Conservation (phyloP, 2,329 filamentous ascomycete species). For the Leptodontidium sp. region DNA sequence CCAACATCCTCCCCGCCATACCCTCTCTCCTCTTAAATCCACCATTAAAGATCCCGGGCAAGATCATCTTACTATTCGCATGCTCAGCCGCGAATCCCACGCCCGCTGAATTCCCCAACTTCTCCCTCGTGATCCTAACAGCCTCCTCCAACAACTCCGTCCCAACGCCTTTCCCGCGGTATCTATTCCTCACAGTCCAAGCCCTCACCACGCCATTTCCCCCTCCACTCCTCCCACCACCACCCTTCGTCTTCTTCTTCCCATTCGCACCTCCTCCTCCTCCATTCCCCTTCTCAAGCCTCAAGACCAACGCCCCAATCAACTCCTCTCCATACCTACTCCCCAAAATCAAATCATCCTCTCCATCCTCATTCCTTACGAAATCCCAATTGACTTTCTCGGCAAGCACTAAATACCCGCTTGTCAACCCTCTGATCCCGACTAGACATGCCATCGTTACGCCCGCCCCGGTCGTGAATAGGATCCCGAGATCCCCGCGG, state of each 20-base stretch:
- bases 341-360: conserved; percentile 66
- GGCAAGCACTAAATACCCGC: conserved; percentile 58
- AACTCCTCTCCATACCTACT: conserved; percentile 73
- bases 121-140: conserved; percentile 71
- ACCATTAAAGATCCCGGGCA: conserved; percentile 70
- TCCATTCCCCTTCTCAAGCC: conserved; percentile 60
- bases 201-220: conserved; percentile 74
- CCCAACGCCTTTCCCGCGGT: conserved; percentile 77
- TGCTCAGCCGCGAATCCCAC: conserved; percentile 80
- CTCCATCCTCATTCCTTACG: conserved; percentile 40
- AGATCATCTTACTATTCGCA: conserved; percentile 73
- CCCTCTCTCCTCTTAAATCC: conserved; percentile 66
- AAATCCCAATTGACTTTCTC: conserved; percentile 44
- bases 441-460: conserved; percentile 70
- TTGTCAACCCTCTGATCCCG: conserved; percentile 65
- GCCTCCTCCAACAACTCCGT: conserved; percentile 76
- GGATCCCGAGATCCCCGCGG: conserved; percentile 59
- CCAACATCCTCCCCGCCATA: conserved; percentile 61
- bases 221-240: conserved; percentile 58
- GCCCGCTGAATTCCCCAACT: conserved; percentile 71
- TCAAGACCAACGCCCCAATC: conserved; percentile 75
- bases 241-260: conserved; percentile 34
- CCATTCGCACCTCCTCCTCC: conserved; percentile 26
- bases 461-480: conserved; percentile 66
- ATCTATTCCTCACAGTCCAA: conserved; percentile 79